Percentiles rank a stretch among this genome's conserved stretches.
Evolutionary conservation across 139 green algal genomes (phyloP).

Genomic region (Micractinium conductrix): DNA sequence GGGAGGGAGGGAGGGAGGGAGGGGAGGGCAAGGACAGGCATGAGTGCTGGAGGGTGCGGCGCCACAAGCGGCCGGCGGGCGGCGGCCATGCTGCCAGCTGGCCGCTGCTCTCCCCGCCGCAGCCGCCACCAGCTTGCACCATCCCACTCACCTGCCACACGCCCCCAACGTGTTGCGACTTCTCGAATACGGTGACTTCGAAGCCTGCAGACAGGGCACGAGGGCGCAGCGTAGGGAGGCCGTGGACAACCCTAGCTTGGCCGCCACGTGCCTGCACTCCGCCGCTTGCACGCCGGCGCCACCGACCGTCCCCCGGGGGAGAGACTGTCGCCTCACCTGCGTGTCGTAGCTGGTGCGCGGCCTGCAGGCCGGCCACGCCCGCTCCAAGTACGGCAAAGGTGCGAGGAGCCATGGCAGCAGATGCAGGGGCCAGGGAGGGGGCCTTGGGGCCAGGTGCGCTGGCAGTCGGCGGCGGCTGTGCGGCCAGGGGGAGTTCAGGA

Average conservation of each 20-base stretch:
- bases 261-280: too few species aligned
- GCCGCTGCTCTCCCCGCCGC: too few species aligned
- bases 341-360: conserved; percentile 1
- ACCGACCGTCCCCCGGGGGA: too few species aligned
- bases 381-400: conserved; percentile 2
- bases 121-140: too few species aligned
- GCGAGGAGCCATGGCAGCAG: neutral
- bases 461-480: neutral
- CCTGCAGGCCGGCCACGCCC: conserved; percentile 9
- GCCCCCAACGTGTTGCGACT: conserved; percentile 5
- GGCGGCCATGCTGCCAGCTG: too few species aligned
- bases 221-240: neutral
- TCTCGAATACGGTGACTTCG: conserved; percentile 4
- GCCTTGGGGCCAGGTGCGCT: neutral
- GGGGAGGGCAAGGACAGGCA: too few species aligned
- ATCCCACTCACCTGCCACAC: too few species aligned
- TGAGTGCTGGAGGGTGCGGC: too few species aligned
- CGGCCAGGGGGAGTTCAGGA: neutral
- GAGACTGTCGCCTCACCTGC: neutral
- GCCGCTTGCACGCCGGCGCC: too few species aligned
- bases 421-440: neutral
- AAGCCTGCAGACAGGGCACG: neutral
- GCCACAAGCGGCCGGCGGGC: too few species aligned
- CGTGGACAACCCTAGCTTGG: neutral
- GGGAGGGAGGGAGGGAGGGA: too few species aligned